Base-by-base conservation (phyloP, 805 yeast genomes). In the Lipomyces sp. region DNA sequence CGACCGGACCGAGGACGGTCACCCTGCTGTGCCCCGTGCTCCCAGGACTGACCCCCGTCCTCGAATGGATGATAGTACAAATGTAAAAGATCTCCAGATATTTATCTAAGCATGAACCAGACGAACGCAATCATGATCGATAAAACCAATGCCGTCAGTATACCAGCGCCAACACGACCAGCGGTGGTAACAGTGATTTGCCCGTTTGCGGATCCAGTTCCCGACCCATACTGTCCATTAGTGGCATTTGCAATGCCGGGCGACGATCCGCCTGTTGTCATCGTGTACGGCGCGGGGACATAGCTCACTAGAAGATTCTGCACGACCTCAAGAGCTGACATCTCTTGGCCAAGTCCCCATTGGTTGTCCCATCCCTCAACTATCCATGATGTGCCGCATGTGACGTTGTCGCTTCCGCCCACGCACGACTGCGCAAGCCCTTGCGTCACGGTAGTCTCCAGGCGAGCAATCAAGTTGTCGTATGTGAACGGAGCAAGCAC, bases 261-360 rank as follows among this genome's bases (percentile, higher is more conserved):
- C 0, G 95, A 83, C 1, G 86, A 70, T n/a, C 58, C 58, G 2
- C 58, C 58, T 14, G 37, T 23, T 2, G 26, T 16, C 2, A 42
- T 36, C 16, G 80, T 75, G 50, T 69, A 76, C 4, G 80, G 80
- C 18, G 76, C 69, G 4, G 69, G 70, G 16, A 66, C 60, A 11
- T 68, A 51, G 21, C 35, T 29, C 7, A 47, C 43, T 10, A 55
- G 41, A 11, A 55, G 54, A 51, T 67, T 70, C 49, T 73, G 73
- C 22, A 82, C 72, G 6, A 74, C 72, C 54, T 89, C 97, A 55
- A 89, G 70, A 0, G 96, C 96, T 31, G 83, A 71, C 78, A 86
- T 84, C 70, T 91, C 95, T 70, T 91, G 96, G 49, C 97, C 97
- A 32, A 91, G 74, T 2, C 97, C 96, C 62, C 78, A 87, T 36